Evolutionary conservation across 176 grass and related monocot genomes (phyloP), one percentile per base, ranked within the genome.

Genomic region (Rhynchospora breviuscula): DNA sequence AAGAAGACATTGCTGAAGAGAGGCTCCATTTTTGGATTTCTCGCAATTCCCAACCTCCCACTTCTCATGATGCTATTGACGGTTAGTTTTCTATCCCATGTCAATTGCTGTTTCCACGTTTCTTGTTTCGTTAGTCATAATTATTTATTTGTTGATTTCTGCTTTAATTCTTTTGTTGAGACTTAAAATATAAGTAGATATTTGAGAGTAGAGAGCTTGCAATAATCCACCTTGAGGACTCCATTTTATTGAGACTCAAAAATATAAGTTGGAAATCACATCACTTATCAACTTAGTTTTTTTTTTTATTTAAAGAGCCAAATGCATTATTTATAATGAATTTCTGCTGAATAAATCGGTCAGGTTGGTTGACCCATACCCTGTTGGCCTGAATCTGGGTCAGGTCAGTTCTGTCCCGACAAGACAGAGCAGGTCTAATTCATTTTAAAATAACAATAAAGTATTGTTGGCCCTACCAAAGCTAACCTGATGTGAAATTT

Each of bases 1-100:
- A 99, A 83, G 91, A 93, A 89, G 97, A 99, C 85, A 91, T 96
- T 82, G 93, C 97, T 70, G 97, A 99, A 11, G 97, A 95, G 66
- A 84, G 93, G 72, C 93, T 99, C 65, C 97, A 99, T 19, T 95
- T 93, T 88, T 99, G 97, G 97, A 90, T 95, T 72, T 84, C 69
- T 85, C 93, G 93, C 77, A 93, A 87, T 5, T 60, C 79, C 25
- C 89, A 87, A 9, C 81, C 93, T 82, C 89, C 91, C 70, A 99
- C 92, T 86, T 99, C 97, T 81, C 97, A 99, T 83, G 97, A 99
- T 59, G 70, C 89, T 87, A 90, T 99, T 83, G 97, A 99, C 82
- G 97, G 97, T 95, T 93, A 85, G 74, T 48, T 75, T 75, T 19
- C 26, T 85, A 54, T 57, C 5, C 48, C 48, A 31, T 56, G 72